A percentile compares a stretch with the other conserved stretches of the same genome.
Evolutionary conservation across 1,139 yeast species (phyloP).

Genomic region (Magnusiomyces paraingens): DNA sequence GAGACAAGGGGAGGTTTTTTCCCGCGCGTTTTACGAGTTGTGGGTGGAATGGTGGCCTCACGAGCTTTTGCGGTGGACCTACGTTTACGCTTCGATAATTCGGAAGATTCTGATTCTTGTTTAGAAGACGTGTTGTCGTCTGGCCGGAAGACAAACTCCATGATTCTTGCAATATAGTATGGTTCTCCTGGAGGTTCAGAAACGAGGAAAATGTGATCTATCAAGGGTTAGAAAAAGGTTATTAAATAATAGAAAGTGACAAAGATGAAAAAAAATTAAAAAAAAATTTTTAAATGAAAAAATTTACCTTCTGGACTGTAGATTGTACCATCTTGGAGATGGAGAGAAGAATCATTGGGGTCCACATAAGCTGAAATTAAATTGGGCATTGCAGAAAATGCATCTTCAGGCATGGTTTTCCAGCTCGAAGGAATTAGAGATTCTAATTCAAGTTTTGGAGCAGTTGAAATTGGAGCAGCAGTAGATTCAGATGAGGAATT

Average conservation of each 20-base stretch:
- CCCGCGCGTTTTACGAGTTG: not conserved
- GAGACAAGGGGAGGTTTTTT: constrained; percentile 5
- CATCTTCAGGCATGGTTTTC: constrained; percentile 23
- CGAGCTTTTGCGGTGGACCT: constrained; percentile 1
- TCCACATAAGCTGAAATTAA: constrained; percentile 38
- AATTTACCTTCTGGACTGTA: constrained; percentile 31
- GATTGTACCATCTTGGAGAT: constrained; percentile 32
- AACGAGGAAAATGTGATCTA: constrained; percentile 73
- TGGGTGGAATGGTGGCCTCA: not conserved
- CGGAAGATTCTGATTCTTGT: not conserved
- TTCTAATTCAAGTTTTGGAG: not conserved
- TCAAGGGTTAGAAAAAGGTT: not conserved
- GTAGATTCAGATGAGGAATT: too few species aligned
- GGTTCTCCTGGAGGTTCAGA: constrained; percentile 97
- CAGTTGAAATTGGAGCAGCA: not conserved
- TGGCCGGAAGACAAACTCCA: constrained; percentile 52
- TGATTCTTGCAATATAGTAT: constrained; percentile 76
- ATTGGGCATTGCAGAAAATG: constrained; percentile 31
- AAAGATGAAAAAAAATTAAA: constrained; percentile 1
- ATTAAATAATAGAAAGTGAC: constrained; percentile 3
- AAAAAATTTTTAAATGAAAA: too few species aligned
- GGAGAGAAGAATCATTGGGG: constrained; percentile 29
- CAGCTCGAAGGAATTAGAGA: too few species aligned
- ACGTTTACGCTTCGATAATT: not conserved
- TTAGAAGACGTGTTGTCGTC: constrained; percentile 13